phyloP scores from a whole-genome alignment of 805 yeast genomes.

The Starmerella bombi region DNA sequence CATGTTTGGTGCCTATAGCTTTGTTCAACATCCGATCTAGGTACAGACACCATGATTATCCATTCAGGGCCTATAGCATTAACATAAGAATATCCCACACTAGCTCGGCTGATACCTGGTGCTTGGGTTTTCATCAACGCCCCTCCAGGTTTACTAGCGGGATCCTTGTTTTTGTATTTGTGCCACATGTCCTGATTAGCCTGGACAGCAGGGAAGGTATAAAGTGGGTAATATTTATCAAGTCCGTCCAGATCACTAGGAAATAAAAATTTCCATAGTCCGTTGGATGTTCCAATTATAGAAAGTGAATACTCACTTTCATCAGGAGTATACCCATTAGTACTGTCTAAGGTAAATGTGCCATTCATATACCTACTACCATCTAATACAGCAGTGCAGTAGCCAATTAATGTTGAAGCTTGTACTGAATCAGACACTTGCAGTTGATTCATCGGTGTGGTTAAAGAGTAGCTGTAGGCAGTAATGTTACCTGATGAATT shows the following conservation, averaged over 20 bases:
- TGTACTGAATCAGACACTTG: constrained; percentile 4
- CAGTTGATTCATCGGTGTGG: constrained; percentile 5
- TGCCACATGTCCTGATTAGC: constrained; percentile 2
- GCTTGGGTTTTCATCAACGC: constrained; percentile 13
- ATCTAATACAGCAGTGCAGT: constrained; percentile 16
- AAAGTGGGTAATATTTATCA: constrained; percentile 3
- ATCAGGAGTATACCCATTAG: background rate
- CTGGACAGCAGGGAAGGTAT: constrained; percentile 16
- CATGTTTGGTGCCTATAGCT: constrained; percentile 8
- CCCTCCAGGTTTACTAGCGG: constrained; percentile 6
- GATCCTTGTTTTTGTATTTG: background rate
- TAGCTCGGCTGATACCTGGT: constrained; percentile 9
- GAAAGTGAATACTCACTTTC: background rate
- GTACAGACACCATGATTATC: constrained; percentile 13
- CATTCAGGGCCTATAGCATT: constrained; percentile 11
- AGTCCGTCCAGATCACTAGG: constrained; percentile 5
- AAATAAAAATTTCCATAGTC: constrained; percentile 8
- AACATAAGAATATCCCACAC: constrained; percentile 20
- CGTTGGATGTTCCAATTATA: background rate
- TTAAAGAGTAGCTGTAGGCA: constrained; percentile 11
- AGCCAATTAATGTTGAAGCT: constrained; percentile 12
- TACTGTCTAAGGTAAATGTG: background rate
- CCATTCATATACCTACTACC: constrained; percentile 9
- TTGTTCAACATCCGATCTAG: constrained; percentile 7
- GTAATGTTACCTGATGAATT: background rate